Percentiles rank a stretch among this genome's conserved stretches.
phyloP scores from a whole-genome alignment of 176 grass and related monocot species.

The Paspalum notatum region DNA sequence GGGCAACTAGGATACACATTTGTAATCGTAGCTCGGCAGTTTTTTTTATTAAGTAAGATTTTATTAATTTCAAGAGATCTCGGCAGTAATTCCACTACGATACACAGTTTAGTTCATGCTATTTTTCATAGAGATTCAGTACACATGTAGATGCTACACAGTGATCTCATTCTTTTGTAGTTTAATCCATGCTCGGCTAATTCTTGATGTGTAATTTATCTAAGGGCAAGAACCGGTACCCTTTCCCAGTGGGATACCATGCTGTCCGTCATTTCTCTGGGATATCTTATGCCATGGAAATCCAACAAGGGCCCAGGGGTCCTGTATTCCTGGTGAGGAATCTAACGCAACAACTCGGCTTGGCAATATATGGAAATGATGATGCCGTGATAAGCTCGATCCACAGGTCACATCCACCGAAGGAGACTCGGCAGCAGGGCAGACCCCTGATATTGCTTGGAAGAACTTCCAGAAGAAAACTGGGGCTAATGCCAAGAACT shows the following conservation, averaged over 20 bases:
- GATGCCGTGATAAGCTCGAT: slow-evolving; percentile 16
- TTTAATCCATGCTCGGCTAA: neutral
- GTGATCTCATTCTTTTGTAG: neutral
- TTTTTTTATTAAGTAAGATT: too few species aligned
- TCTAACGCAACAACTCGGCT: neutral
- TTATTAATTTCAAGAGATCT: too few species aligned
- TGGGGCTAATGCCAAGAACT: slow-evolving; percentile 56
- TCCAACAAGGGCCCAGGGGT: slow-evolving; percentile 73
- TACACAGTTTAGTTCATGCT: neutral
- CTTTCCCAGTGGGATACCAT: slow-evolving; percentile 78
- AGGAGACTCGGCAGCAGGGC: slow-evolving; percentile 59
- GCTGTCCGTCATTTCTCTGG: slow-evolving; percentile 64
- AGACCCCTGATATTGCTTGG: slow-evolving; percentile 84
- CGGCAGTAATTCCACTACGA: neutral
- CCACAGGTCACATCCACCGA: slow-evolving; percentile 68
- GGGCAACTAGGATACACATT: neutral
- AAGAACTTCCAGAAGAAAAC: slow-evolving; percentile 77
- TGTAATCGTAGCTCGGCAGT: too few species aligned
- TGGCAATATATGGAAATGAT: neutral
- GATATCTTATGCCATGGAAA: slow-evolving; percentile 71
- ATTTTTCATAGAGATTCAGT: neutral
- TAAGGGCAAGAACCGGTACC: slow-evolving; percentile 88
- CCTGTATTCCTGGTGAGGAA: slow-evolving; percentile 73
- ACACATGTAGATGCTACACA: neutral
- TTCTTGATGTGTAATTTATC: neutral